Conservation (phyloP, 306 rosid species). For the Vicia sativa region DNA sequence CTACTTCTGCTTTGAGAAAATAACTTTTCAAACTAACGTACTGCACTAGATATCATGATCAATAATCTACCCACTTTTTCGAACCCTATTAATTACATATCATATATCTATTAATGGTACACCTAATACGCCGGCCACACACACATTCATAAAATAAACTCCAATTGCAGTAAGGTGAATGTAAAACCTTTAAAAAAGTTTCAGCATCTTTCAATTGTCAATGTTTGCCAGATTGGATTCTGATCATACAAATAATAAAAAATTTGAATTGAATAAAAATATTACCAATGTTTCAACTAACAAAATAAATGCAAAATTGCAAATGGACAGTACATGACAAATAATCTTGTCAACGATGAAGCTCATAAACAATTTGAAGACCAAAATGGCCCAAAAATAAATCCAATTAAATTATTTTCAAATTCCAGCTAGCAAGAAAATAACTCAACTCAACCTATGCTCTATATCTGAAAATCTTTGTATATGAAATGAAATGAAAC, state of each 20-base stretch:
- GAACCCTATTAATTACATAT: slow-evolving; percentile 6
- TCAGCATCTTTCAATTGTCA: slow-evolving; percentile 25
- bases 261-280: slow-evolving; percentile 5
- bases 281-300: slow-evolving; percentile 23
- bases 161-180: not conserved
- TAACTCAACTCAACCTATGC: slow-evolving; percentile 2
- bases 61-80: slow-evolving; percentile 29
- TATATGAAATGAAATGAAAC: slow-evolving; percentile 9
- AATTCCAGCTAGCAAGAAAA: slow-evolving; percentile 36
- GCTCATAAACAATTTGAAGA: slow-evolving; percentile 34
- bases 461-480: not conserved
- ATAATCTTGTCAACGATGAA: slow-evolving; percentile 31
- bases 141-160: not conserved
- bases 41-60: no score
- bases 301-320: slow-evolving; percentile 31
- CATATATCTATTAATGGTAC: slow-evolving; percentile 28
- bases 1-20: not conserved
- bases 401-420: slow-evolving; percentile 44
- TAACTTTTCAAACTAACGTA: not conserved
- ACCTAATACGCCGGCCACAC: slow-evolving; percentile 40
- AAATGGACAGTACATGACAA: slow-evolving; percentile 30
- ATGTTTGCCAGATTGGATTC: slow-evolving; percentile 39
- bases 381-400: slow-evolving; percentile 33
- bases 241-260: slow-evolving; percentile 18
- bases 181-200: not conserved